Evolutionary conservation across 306 rosid species (phyloP).

Genomic region (Vigna trinervia): DNA sequence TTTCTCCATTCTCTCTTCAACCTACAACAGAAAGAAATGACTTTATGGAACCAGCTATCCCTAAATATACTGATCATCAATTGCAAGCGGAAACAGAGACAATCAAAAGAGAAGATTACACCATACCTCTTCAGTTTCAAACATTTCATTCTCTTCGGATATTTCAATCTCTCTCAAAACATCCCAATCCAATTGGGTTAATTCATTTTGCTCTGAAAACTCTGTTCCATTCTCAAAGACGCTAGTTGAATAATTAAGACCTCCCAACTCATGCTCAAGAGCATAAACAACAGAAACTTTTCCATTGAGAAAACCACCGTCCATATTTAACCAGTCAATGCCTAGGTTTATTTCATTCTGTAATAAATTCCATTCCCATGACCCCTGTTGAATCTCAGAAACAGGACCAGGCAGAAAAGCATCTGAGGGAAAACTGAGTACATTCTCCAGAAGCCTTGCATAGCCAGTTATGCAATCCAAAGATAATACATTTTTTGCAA

Average conservation of each 20-base stretch:
- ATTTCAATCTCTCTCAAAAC: slow-evolving; percentile 71
- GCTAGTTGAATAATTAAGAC: slow-evolving; percentile 53
- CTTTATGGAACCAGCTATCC: slow-evolving; percentile 36
- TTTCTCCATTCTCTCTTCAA: slow-evolving; percentile 80
- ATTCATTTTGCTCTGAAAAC: slow-evolving; percentile 56
- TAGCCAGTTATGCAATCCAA: slow-evolving; percentile 81
- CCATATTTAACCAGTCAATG: slow-evolving; percentile 44
- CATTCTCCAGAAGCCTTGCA: slow-evolving; percentile 92
- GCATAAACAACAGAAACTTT: slow-evolving; percentile 61
- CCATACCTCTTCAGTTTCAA: slow-evolving; percentile 91
- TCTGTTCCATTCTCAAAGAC: slow-evolving; percentile 56
- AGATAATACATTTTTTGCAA: slow-evolving; percentile 80
- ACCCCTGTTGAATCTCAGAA: slow-evolving; percentile 72
- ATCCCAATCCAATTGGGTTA: slow-evolving; percentile 77
- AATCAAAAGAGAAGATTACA: slow-evolving; percentile 38
- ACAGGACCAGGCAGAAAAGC: slow-evolving; percentile 70
- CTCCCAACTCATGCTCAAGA: slow-evolving; percentile 67
- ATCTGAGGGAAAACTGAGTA: slow-evolving; percentile 82
- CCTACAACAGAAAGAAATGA: slow-evolving; percentile 58
- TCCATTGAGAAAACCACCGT: slow-evolving; percentile 43
- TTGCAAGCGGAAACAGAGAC: slow-evolving; percentile 32
- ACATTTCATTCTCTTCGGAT: slow-evolving; percentile 76
- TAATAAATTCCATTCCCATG: slow-evolving; percentile 88
- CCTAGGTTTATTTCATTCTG: slow-evolving; percentile 53
- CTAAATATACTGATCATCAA: slow-evolving; percentile 39